Conservation (phyloP, 2,329 filamentous ascomycete genomes). For the Penicillium sp. region DNA sequence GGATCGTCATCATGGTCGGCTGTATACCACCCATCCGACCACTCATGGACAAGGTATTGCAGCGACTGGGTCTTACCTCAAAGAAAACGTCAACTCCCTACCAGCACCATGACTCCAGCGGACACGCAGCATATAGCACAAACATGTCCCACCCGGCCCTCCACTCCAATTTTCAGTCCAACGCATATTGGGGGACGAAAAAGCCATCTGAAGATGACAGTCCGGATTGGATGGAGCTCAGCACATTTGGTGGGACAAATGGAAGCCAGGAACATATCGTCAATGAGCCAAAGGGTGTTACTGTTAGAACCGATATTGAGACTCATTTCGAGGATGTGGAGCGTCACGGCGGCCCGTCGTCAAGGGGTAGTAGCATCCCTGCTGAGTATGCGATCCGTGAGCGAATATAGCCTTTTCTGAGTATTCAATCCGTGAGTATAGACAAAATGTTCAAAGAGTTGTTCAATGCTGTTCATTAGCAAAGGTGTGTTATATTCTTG, state of each 20-base stretch:
- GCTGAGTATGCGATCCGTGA: not conserved
- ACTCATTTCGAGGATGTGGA: conserved; percentile 2
- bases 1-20: conserved; percentile 22
- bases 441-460: not conserved
- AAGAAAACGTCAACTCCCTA: conserved; percentile 6
- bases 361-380: not conserved
- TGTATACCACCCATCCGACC: conserved; percentile 20
- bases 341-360: not conserved
- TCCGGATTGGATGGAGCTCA: conserved; percentile 6
- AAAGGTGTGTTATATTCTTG: not conserved
- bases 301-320: conserved; percentile 11
- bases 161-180: conserved; percentile 1
- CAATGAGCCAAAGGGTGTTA: not conserved
- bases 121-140: not conserved
- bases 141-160: not conserved
- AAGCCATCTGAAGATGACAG: not conserved
- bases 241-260: not conserved
- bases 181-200: not conserved
- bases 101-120: not conserved
- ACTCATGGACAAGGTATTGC: conserved; percentile 12
- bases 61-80: conserved; percentile 8
- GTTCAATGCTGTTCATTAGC: not conserved
- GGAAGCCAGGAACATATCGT: conserved; percentile 9
- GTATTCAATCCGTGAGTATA: not conserved
- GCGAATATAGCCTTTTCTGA: not conserved